phyloP scores from a whole-genome alignment of 2,329 filamentous ascomycete genomes.

The Alternaria consortialis region DNA sequence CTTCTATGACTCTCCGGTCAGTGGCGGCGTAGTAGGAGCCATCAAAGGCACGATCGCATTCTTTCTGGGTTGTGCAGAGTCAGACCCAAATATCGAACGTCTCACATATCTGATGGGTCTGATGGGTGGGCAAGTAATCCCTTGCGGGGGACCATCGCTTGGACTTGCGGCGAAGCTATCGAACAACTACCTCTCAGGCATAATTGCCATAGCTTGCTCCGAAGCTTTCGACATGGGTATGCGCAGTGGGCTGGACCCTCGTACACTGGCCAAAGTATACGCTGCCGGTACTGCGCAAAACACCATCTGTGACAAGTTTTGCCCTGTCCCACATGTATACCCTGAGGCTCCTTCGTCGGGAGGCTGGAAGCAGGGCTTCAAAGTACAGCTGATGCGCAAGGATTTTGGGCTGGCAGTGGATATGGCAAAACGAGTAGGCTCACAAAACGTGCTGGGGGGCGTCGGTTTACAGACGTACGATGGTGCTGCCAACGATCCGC shows the following conservation, averaged over 20 bases:
- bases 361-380: constrained; percentile 65
- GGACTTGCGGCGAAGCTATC: constrained; percentile 68
- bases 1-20: constrained; percentile 65
- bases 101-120: constrained; percentile 57
- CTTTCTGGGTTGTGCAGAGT: constrained; percentile 62
- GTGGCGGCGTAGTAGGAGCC: constrained; percentile 63
- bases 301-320: constrained; percentile 61
- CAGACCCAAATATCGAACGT: constrained; percentile 55
- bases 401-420: constrained; percentile 66
- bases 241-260: constrained; percentile 64
- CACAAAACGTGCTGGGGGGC: constrained; percentile 60
- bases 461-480: constrained; percentile 62
- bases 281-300: constrained; percentile 63
- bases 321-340: constrained; percentile 61
- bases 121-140: constrained; percentile 65
- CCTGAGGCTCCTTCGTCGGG: constrained; percentile 59
- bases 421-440: constrained; percentile 62
- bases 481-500: constrained; percentile 60
- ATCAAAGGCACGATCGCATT: constrained; percentile 63
- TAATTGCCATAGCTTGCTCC: constrained; percentile 66
- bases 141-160: constrained; percentile 65
- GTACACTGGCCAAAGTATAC: constrained; percentile 62
- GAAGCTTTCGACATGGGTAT: constrained; percentile 71
- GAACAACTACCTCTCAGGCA: constrained; percentile 68
- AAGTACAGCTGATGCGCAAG: constrained; percentile 68